These are phyloP conservation scores for Candida loeiensis DNA, from an alignment of 805 yeast genomes.

Conservation along the genomic window DNA sequence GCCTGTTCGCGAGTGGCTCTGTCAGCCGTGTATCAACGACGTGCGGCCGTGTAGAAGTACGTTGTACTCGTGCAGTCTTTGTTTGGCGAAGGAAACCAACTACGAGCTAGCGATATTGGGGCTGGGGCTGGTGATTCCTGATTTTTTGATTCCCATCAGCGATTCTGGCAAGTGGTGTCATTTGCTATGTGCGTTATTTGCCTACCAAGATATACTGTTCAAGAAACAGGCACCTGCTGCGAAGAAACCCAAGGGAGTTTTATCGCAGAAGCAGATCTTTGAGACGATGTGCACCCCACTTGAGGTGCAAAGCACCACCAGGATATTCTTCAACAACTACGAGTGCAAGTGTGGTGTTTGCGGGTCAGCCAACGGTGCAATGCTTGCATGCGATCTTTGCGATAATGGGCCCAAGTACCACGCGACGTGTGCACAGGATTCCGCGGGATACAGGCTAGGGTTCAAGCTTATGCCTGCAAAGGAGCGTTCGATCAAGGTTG, in stretches of 20 bases:
- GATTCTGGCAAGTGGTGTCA: slow-evolving; percentile 74
- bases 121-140: slow-evolving; percentile 44
- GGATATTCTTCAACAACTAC: slow-evolving; percentile 24
- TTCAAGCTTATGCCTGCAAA: slow-evolving; percentile 39
- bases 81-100: slow-evolving; percentile 52
- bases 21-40: slow-evolving; percentile 77
- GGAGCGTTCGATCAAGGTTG: slow-evolving; percentile 22
- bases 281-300: slow-evolving; percentile 17
- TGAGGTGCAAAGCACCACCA: slow-evolving; percentile 29
- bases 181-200: slow-evolving; percentile 62
- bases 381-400: slow-evolving; percentile 48
- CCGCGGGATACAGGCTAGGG: slow-evolving; percentile 47
- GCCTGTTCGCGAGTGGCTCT: slow-evolving; percentile 58
- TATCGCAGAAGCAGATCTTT: slow-evolving; percentile 9
- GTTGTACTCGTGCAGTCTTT: slow-evolving; percentile 62
- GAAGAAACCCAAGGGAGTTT: slow-evolving; percentile 5
- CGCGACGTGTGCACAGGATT: slow-evolving; percentile 57
- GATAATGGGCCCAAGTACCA: slow-evolving; percentile 29
- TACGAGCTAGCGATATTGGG: slow-evolving; percentile 45
- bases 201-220: slow-evolving; percentile 32
- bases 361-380: slow-evolving; percentile 46
- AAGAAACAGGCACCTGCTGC: slow-evolving; percentile 28
- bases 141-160: slow-evolving; percentile 64
- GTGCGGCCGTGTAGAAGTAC: slow-evolving; percentile 56
- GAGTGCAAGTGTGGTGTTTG: slow-evolving; percentile 45